These are phyloP conservation scores for Penicillium odoratum DNA, from an alignment of 495 filamentous ascomycete species.

Conservation along the genomic window DNA sequence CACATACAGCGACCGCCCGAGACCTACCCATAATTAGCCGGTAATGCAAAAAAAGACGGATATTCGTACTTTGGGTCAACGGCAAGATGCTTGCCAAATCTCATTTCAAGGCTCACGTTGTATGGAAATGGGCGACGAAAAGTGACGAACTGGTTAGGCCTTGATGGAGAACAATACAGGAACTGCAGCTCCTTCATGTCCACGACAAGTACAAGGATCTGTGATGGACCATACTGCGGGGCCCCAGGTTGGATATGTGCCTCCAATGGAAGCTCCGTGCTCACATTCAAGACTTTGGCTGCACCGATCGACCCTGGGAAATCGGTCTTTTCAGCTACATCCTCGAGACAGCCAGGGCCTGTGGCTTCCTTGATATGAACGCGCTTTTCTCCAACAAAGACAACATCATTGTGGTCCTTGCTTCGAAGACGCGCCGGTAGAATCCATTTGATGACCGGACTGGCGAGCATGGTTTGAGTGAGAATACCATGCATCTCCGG, in stretches of 20 bases:
- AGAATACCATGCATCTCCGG: slow-evolving; percentile 57
- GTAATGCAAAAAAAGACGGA: background rate
- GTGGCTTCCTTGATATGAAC: slow-evolving; percentile 65
- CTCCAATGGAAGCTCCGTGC: slow-evolving; percentile 33
- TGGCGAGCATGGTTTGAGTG: slow-evolving; percentile 72
- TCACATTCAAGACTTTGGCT: slow-evolving; percentile 45
- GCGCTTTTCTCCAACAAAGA: slow-evolving; percentile 75
- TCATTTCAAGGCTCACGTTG: slow-evolving; percentile 53
- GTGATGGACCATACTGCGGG: slow-evolving; percentile 57
- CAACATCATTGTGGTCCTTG: slow-evolving; percentile 74
- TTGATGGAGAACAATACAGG: slow-evolving; percentile 55
- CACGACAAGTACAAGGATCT: slow-evolving; percentile 72
- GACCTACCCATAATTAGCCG: slow-evolving; percentile 44
- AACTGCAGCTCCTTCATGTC: slow-evolving; percentile 70
- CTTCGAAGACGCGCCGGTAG: slow-evolving; percentile 76
- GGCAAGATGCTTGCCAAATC: slow-evolving; percentile 74
- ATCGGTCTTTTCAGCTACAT: slow-evolving; percentile 70
- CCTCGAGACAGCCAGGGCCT: slow-evolving; percentile 60
- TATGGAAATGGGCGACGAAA: slow-evolving; percentile 57
- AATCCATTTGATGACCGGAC: slow-evolving; percentile 74
- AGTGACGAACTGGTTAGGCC: slow-evolving; percentile 57
- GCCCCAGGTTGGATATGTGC: slow-evolving; percentile 26
- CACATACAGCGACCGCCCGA: slow-evolving; percentile 65
- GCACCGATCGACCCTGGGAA: slow-evolving; percentile 63
- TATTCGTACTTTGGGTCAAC: slow-evolving; percentile 69